A percentile compares a stretch with the other conserved stretches of the same genome.
Conservation (phyloP, 306 rosid genomes). For the Casuarina glauca region DNA sequence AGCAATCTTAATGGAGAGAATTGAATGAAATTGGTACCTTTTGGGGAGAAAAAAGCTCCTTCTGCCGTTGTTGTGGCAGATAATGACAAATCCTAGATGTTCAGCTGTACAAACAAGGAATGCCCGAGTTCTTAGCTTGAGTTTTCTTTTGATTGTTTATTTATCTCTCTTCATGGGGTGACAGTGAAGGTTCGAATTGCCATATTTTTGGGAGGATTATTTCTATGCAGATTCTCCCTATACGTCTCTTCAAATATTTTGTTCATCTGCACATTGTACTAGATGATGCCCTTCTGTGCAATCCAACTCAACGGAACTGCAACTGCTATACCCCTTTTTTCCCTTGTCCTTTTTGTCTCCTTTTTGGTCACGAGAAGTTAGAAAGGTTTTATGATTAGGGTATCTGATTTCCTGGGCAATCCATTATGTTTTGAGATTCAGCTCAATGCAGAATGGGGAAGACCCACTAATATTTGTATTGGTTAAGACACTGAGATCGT, state of each 20-base stretch:
- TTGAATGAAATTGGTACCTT: constrained; percentile 1
- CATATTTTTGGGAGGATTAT: constrained; percentile 15
- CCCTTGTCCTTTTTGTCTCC: too few species aligned
- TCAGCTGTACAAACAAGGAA: background rate
- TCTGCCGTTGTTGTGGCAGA: constrained; percentile 1
- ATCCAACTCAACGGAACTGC: too few species aligned
- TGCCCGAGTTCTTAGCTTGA: background rate
- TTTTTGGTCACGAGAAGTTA: too few species aligned
- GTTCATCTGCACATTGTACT: background rate
- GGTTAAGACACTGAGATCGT: background rate
- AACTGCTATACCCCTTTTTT: too few species aligned
- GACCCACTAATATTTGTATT: background rate
- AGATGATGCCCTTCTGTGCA: background rate
- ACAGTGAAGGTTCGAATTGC: constrained; percentile 12
- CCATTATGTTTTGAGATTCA: too few species aligned
- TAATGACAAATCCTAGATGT: background rate
- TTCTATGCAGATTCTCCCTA: constrained; percentile 1
- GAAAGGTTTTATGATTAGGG: too few species aligned
- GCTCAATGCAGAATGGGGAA: too few species aligned
- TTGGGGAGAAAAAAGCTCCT: constrained; percentile 14
- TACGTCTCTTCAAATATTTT: too few species aligned
- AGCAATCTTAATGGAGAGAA: background rate
- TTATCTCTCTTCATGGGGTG: background rate
- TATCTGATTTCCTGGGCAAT: too few species aligned
- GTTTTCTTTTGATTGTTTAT: background rate